These are phyloP conservation scores for Striga asiatica DNA, from an alignment of 257 asterid genomes.

Conservation along the genomic window DNA sequence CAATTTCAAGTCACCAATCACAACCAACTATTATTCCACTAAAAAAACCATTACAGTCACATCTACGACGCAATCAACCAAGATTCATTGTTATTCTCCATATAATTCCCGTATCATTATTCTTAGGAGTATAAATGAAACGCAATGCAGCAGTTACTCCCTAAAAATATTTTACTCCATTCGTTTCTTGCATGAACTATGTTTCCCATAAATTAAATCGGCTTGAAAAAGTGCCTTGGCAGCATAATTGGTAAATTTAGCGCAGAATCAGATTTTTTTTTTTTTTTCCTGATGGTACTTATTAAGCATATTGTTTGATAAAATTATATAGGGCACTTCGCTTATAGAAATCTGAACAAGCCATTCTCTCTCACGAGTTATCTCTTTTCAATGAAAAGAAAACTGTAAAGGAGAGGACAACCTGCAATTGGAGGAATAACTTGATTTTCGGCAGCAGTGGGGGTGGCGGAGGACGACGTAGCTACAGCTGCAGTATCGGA, in stretches of 20 bases:
- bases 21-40: no score
- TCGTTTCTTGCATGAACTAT: not conserved
- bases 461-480: constrained; percentile 12
- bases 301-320: not conserved
- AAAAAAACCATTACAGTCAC: not conserved
- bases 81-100: not conserved
- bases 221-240: not conserved
- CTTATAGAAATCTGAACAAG: not conserved
- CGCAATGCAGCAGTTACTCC: not conserved
- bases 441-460: constrained; percentile 1
- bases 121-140: not conserved
- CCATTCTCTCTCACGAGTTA: not conserved
- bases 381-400: not conserved
- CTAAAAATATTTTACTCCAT: not conserved
- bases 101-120: not conserved
- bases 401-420: not conserved
- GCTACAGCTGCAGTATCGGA: constrained; percentile 9
- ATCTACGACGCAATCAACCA: no score
- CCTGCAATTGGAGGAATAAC: constrained; percentile 19
- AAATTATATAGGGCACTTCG: not conserved
- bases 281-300: not conserved
- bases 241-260: not conserved
- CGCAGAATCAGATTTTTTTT: not conserved
- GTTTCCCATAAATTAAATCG: not conserved
- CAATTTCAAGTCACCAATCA: not conserved